Percentiles rank a stretch among this genome's conserved stretches.
These are phyloP conservation scores for Athelia psychrophila DNA, from an alignment of 1,284 basidiomycete species.

Conservation along the genomic window DNA sequence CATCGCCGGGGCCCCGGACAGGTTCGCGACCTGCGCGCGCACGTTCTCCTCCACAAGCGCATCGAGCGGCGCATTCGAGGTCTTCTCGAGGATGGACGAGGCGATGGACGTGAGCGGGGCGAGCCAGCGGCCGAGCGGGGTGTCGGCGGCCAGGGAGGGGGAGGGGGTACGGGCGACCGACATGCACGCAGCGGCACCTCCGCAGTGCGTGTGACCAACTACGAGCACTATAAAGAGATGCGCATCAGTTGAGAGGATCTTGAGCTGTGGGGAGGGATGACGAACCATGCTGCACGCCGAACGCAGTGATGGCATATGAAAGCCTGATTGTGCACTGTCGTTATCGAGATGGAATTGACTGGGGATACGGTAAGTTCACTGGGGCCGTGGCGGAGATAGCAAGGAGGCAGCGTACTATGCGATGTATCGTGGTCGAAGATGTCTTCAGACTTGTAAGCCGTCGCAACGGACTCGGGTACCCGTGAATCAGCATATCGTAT, in stretches of 20 bases:
- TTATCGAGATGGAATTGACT: constrained; percentile 84
- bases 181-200: constrained; percentile 69
- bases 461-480: constrained; percentile 53
- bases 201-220: constrained; percentile 82
- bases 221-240: constrained; percentile 56
- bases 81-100: constrained; percentile 34
- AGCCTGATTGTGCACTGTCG: constrained; percentile 74
- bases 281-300: constrained; percentile 83
- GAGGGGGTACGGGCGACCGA: constrained; percentile 14
- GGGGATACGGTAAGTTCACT: constrained; percentile 4
- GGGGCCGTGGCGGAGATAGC: constrained; percentile 36
- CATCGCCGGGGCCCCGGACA: constrained; percentile 67
- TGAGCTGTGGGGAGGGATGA: constrained; percentile 16
- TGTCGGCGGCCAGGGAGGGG: constrained; percentile 19
- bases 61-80: constrained; percentile 45
- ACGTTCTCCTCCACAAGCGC: constrained; percentile 78
- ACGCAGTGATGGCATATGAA: constrained; percentile 74
- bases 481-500: constrained; percentile 64
- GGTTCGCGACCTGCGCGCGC: constrained; percentile 67
- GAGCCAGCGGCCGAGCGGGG: constrained; percentile 71
- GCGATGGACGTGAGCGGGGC: constrained; percentile 63
- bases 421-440: constrained; percentile 63
- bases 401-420: constrained; percentile 48
- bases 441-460: constrained; percentile 52
- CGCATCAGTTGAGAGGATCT: constrained; percentile 10